Conservation (phyloP, 2,329 filamentous ascomycete species). For the Exutisphaerella laricina region DNA sequence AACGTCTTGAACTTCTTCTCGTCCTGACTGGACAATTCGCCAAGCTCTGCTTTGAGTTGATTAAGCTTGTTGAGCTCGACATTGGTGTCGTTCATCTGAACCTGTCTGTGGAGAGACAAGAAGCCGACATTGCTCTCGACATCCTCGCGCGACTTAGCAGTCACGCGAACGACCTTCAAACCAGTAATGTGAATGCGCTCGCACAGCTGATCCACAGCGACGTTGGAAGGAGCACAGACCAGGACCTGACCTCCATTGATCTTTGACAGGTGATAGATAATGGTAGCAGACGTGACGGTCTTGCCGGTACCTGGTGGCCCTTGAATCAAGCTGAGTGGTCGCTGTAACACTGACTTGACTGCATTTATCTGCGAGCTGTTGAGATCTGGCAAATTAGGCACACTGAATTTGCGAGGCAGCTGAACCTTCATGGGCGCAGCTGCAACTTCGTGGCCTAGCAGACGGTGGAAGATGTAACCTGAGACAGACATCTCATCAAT, state of each 20-base stretch:
- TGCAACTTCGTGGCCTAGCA: conserved; percentile 91
- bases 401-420: conserved; percentile 94
- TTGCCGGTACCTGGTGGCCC: conserved; percentile 96
- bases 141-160: conserved; percentile 97
- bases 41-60: conserved; percentile 84
- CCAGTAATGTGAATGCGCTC: conserved; percentile 93
- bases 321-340: conserved; percentile 91
- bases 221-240: conserved; percentile 96
- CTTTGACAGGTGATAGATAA: conserved; percentile 96
- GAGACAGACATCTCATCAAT: conserved; percentile 98
- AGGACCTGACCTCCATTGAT: conserved; percentile 91
- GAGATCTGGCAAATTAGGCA: conserved; percentile 86
- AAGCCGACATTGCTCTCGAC: conserved; percentile 98
- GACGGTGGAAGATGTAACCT: conserved; percentile 95
- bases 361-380: conserved; percentile 95
- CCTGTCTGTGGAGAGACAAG: conserved; percentile 91
- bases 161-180: conserved; percentile 92
- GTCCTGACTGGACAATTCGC: conserved; percentile 88
- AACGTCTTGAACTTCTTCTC: conserved; percentile 99
- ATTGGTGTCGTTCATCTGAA: conserved; percentile 93
- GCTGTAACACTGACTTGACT: conserved; percentile 90
- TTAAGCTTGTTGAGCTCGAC: conserved; percentile 87
- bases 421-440: conserved; percentile 92
- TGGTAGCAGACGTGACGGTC: conserved; percentile 96
- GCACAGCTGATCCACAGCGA: conserved; percentile 95